Conservation (phyloP, 306 rosid genomes). For the Echinosophora koreensis region DNA sequence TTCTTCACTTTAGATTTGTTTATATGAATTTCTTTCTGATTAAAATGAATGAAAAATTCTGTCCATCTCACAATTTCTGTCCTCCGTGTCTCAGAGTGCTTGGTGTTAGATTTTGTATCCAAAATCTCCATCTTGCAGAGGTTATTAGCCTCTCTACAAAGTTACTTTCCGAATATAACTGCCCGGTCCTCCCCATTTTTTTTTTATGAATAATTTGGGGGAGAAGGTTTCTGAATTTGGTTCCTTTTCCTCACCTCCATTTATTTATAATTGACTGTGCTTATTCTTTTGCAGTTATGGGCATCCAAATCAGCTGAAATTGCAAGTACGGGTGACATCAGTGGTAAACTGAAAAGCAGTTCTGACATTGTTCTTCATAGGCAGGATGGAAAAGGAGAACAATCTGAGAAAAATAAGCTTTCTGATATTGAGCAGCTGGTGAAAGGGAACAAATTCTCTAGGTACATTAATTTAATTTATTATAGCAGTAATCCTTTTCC, state of each 20-base stretch:
- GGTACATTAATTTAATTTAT: slow-evolving; percentile 45
- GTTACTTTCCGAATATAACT: slow-evolving; percentile 3
- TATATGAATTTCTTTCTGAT: slow-evolving; percentile 2
- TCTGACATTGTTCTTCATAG: slow-evolving; percentile 31
- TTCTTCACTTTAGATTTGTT: slow-evolving; percentile 12
- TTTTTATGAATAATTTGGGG: slow-evolving; percentile 17
- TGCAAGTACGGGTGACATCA: slow-evolving; percentile 21
- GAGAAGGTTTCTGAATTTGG: slow-evolving; percentile 29
- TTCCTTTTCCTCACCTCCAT: background rate
- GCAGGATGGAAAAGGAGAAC: slow-evolving; percentile 40
- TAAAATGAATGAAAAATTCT: slow-evolving; percentile 5
- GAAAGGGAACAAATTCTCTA: slow-evolving; percentile 49
- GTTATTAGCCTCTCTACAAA: background rate
- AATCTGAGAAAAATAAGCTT: slow-evolving; percentile 42
- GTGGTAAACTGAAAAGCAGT: slow-evolving; percentile 35
- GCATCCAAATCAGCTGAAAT: slow-evolving; percentile 41
- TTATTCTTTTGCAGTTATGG: slow-evolving; percentile 46
- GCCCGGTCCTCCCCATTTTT: background rate
- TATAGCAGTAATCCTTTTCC: background rate
- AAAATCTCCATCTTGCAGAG: slow-evolving; percentile 17
- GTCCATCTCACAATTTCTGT: slow-evolving; percentile 3
- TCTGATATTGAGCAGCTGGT: slow-evolving; percentile 54
- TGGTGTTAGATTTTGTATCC: slow-evolving; percentile 16
- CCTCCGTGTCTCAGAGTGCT: background rate
- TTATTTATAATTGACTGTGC: background rate